Evolutionary conservation across 768 basidiomycete species (phyloP).

Genomic region (Tricholoma saponaceum): DNA sequence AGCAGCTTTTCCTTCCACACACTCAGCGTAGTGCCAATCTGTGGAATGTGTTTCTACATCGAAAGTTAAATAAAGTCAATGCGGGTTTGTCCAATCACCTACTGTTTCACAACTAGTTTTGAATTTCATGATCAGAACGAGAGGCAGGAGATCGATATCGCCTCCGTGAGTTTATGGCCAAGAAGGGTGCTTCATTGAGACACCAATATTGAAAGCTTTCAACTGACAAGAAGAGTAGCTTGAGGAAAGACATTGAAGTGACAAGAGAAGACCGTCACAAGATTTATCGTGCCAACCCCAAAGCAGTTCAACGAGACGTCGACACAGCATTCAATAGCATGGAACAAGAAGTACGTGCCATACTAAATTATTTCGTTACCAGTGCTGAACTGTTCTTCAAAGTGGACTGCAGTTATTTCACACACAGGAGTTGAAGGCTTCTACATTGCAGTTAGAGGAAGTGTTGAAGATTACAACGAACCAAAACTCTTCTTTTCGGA

Average conservation of each 20-base stretch:
- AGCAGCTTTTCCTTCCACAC: neutral
- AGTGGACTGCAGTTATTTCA: neutral
- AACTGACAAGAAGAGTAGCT: neutral
- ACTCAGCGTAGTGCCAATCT: neutral
- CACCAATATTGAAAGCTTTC: neutral
- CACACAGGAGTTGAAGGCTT: neutral
- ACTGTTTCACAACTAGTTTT: neutral
- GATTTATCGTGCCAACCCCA: neutral
- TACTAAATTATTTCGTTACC: neutral
- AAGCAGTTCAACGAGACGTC: neutral
- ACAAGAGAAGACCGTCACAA: neutral
- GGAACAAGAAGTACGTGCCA: neutral
- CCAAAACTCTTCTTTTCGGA: neutral
- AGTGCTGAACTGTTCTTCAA: neutral
- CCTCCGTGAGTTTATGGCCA: no score
- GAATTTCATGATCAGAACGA: neutral
- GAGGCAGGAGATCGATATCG: neutral
- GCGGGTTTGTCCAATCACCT: neutral
- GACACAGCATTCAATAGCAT: neutral
- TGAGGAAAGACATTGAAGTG: neutral
- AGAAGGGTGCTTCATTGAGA: neutral
- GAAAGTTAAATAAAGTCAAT: neutral
- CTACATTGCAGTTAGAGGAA: neutral
- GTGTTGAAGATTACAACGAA: neutral
- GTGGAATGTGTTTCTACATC: neutral